A percentile compares a stretch with the other conserved stretches of the same genome.
phyloP scores from a whole-genome alignment of 331 rosid genomes.

The Pyracantha coccinea region DNA sequence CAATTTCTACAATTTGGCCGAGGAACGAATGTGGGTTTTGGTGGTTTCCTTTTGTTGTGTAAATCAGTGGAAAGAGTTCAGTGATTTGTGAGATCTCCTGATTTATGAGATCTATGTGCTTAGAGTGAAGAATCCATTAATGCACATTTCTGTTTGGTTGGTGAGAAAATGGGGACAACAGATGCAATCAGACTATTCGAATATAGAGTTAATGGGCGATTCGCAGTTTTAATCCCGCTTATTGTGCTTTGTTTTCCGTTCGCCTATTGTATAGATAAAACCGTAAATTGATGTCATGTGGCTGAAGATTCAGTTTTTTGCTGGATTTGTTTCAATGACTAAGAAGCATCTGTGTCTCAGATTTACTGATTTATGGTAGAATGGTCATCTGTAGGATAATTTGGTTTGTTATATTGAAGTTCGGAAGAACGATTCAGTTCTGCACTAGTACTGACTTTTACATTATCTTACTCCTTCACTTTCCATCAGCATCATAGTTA shows the following conservation, averaged over 20 bases:
- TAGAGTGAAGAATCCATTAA: neutral
- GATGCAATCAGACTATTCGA: neutral
- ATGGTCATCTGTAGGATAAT: neutral
- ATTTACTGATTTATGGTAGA: neutral
- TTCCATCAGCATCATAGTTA: neutral
- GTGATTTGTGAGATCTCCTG: constrained; percentile 15
- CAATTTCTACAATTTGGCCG: constrained; percentile 1
- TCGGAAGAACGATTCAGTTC: neutral
- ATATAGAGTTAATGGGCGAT: neutral
- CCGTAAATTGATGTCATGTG: neutral
- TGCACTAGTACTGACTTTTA: neutral
- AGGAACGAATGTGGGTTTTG: constrained; percentile 2
- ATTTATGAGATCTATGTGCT: constrained; percentile 14
- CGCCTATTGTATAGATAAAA: neutral
- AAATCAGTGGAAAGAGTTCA: neutral
- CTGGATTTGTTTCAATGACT: neutral
- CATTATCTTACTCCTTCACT: neutral
- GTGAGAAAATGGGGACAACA: constrained; percentile 11
- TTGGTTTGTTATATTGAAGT: neutral
- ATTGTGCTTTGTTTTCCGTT: neutral
- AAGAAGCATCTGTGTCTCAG: neutral
- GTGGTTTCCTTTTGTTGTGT: constrained; percentile 1
- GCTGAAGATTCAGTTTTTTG: neutral
- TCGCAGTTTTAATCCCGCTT: neutral
- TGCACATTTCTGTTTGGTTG: constrained; percentile 12